Percentiles rank a stretch among this genome's conserved stretches.
These are phyloP conservation scores for Leishmania turanica DNA, from an alignment of 208 protist species.

Conservation along the genomic window DNA sequence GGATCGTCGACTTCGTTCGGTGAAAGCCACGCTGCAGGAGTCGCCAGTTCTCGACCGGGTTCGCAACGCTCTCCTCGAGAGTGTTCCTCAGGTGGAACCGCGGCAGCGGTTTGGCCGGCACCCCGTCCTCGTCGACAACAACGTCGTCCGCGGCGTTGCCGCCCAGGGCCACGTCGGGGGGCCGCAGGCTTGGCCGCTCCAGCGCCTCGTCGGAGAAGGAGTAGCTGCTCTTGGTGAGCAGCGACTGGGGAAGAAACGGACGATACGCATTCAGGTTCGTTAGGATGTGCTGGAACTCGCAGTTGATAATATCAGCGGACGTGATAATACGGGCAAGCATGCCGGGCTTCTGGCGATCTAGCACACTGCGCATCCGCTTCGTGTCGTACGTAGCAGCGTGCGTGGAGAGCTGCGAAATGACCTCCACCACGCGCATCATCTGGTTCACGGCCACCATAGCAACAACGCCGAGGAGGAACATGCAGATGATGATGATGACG, in stretches of 20 bases:
- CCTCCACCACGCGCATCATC: slow-evolving; percentile 47
- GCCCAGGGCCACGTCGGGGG: not conserved
- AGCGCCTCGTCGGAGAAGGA: slow-evolving; percentile 17
- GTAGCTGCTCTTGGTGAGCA: slow-evolving; percentile 38
- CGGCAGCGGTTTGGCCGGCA: not conserved
- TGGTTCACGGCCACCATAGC: slow-evolving; percentile 42
- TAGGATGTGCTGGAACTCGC: slow-evolving; percentile 59
- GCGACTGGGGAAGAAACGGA: slow-evolving; percentile 58
- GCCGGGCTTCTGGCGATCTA: slow-evolving; percentile 26
- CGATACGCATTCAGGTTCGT: slow-evolving; percentile 57
- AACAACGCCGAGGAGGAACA: slow-evolving; percentile 50
- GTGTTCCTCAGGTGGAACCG: slow-evolving; percentile 7
- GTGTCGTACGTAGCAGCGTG: slow-evolving; percentile 62
- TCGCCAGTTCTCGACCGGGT: slow-evolving; percentile 26
- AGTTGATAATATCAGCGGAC: slow-evolving; percentile 33
- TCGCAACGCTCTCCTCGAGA: slow-evolving; percentile 12
- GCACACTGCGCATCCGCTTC: slow-evolving; percentile 45
- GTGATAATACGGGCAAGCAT: slow-evolving; percentile 18
- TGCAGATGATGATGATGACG: slow-evolving; percentile 50
- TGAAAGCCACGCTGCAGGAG: slow-evolving; percentile 32
- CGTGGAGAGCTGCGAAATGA: slow-evolving; percentile 55
- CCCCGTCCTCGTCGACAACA: not conserved
- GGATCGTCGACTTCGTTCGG: slow-evolving; percentile 55
- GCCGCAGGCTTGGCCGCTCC: not conserved
- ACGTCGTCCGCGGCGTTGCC: not conserved